These are phyloP conservation scores for Dryas alaskensis DNA, from an alignment of 306 rosid species.

Conservation along the genomic window DNA sequence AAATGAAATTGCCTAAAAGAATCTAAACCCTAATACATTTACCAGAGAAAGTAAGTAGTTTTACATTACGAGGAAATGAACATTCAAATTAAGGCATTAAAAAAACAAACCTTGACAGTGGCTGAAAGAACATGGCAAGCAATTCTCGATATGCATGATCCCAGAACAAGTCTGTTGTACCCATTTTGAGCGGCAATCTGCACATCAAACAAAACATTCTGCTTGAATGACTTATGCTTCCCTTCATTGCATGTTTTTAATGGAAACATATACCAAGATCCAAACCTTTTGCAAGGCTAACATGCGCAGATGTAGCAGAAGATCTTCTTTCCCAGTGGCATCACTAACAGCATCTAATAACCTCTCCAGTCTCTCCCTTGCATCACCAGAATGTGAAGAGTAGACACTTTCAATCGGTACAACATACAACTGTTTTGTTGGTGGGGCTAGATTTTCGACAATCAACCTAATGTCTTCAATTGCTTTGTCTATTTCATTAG, in stretches of 20 bases:
- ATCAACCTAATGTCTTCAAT: conserved; percentile 43
- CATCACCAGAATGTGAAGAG: conserved; percentile 47
- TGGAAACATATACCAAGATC: conserved; percentile 19
- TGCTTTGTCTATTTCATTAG: conserved; percentile 39
- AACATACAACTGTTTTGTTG: conserved; percentile 59
- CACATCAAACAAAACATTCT: conserved; percentile 10
- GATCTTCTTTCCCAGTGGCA: conserved; percentile 83
- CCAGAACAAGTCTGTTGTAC: conserved; percentile 73
- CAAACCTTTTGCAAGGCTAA: conserved; percentile 77
- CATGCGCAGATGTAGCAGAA: conserved; percentile 67
- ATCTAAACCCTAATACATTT: too few species aligned
- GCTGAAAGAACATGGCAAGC: conserved; percentile 83
- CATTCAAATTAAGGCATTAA: neutral
- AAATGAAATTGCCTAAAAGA: neutral
- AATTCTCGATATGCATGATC: conserved; percentile 80
- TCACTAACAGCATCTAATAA: conserved; percentile 51
- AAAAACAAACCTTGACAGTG: conserved; percentile 67
- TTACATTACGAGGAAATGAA: neutral
- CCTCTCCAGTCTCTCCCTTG: conserved; percentile 44
- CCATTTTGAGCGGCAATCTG: conserved; percentile 72
- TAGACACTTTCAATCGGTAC: conserved; percentile 62
- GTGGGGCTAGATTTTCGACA: conserved; percentile 58
- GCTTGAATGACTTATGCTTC: neutral
- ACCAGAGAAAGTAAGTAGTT: neutral
- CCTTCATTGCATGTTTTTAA: conserved; percentile 9